Percentiles rank a stretch among this genome's conserved stretches.
Conservation (phyloP, 441 rosid species). For the Bocquillonia castaneifolia region DNA sequence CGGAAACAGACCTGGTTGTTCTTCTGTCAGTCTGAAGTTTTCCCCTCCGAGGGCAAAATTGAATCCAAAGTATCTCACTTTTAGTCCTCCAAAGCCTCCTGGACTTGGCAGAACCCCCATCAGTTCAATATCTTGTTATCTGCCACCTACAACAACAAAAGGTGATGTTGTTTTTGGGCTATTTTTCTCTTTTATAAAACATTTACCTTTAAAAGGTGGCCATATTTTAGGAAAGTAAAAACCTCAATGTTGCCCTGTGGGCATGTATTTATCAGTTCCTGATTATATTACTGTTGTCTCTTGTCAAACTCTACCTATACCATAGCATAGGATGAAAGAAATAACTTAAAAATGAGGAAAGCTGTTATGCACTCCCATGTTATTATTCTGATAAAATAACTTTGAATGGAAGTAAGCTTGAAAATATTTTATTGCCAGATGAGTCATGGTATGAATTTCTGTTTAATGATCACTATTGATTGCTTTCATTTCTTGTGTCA, state of each 20-base stretch:
- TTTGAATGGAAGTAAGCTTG: no score
- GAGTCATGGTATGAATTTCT: background rate
- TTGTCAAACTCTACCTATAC: background rate
- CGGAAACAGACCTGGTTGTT: slow-evolving; percentile 17
- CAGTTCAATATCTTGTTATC: slow-evolving; percentile 20
- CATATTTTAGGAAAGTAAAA: no score
- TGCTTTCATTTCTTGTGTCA: slow-evolving; percentile 2
- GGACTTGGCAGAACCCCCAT: slow-evolving; percentile 22
- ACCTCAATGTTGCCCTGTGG: background rate
- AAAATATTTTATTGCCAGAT: background rate
- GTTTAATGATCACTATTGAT: background rate
- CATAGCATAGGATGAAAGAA: background rate
- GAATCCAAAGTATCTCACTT: slow-evolving; percentile 20
- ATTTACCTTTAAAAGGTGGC: no score
- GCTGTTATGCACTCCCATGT: background rate
- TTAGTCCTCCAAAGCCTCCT: slow-evolving; percentile 23
- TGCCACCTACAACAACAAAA: slow-evolving; percentile 23
- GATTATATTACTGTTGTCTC: background rate
- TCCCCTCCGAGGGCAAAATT: slow-evolving; percentile 16
- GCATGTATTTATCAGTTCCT: background rate
- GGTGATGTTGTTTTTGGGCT: slow-evolving; percentile 31
- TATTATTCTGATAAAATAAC: background rate
- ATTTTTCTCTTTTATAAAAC: background rate
- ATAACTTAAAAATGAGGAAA: background rate
- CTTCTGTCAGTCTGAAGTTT: slow-evolving; percentile 18